Conservation (phyloP, 1,284 basidiomycete genomes). For the Hemileia vastatrix region DNA sequence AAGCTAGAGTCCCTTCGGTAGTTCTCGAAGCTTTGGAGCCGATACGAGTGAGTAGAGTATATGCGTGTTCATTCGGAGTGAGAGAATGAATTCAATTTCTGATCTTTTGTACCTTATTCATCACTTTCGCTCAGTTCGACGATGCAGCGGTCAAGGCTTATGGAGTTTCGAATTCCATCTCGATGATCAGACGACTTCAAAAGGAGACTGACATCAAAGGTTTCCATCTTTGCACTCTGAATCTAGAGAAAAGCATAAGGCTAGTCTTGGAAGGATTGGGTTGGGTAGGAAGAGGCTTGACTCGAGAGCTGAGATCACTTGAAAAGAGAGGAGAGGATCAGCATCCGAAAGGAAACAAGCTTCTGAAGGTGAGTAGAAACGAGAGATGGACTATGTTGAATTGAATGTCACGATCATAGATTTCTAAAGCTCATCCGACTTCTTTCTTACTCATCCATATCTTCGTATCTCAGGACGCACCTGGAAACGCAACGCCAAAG, state of each 20-base stretch:
- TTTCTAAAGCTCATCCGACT: slow-evolving; percentile 13
- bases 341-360: slow-evolving; percentile 58
- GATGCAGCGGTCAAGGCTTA: slow-evolving; percentile 85
- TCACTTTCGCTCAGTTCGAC: slow-evolving; percentile 47
- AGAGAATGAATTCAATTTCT: slow-evolving; percentile 5
- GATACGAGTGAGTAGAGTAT: slow-evolving; percentile 65
- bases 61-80: no score
- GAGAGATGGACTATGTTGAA: slow-evolving; percentile 31
- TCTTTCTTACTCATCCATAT: slow-evolving; percentile 42
- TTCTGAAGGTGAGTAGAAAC: slow-evolving; percentile 55
- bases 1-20: slow-evolving; percentile 62
- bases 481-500: slow-evolving; percentile 51
- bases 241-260: slow-evolving; percentile 90
- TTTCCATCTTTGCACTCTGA: slow-evolving; percentile 92
- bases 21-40: slow-evolving; percentile 63
- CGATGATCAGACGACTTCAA: slow-evolving; percentile 59
- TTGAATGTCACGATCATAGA: background rate
- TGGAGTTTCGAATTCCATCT: slow-evolving; percentile 53
- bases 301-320: background rate
- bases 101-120: background rate
- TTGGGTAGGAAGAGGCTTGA: slow-evolving; percentile 54
- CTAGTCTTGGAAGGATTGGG: slow-evolving; percentile 69
- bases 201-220: slow-evolving; percentile 63
- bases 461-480: slow-evolving; percentile 56
- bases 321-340: background rate